Conservation (phyloP, 1,284 basidiomycete species). For the Mycosarcoma mackinlayi region DNA sequence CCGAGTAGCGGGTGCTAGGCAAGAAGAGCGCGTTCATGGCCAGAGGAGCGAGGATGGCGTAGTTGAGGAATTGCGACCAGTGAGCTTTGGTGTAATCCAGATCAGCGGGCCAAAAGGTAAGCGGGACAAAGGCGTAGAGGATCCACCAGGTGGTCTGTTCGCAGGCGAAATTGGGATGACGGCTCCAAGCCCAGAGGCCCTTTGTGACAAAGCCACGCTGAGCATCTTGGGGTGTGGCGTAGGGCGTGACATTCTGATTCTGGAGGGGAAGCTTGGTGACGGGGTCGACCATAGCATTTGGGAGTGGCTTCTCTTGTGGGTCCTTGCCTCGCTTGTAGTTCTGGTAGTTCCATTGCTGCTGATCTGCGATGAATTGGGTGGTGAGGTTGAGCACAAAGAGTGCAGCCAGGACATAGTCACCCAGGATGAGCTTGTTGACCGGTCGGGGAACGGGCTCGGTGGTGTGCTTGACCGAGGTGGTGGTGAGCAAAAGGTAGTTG, state of each 20-base stretch:
- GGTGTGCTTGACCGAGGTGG: slow-evolving; percentile 64
- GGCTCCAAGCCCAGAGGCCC: slow-evolving; percentile 84
- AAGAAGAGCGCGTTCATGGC: slow-evolving; percentile 60
- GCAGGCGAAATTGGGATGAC: slow-evolving; percentile 91
- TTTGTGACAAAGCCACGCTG: slow-evolving; percentile 84
- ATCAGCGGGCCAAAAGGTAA: slow-evolving; percentile 72
- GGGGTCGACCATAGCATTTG: slow-evolving; percentile 26
- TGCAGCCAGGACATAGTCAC: slow-evolving; percentile 77
- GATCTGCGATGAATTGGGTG: slow-evolving; percentile 84
- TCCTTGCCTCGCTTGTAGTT: slow-evolving; percentile 76
- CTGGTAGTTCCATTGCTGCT: slow-evolving; percentile 86
- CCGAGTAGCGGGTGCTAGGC: slow-evolving; percentile 78
- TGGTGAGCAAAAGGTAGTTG: slow-evolving; percentile 72
- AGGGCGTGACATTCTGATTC: slow-evolving; percentile 30
- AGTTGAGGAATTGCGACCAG: slow-evolving; percentile 63
- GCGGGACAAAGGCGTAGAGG: slow-evolving; percentile 67
- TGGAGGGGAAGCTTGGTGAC: slow-evolving; percentile 29
- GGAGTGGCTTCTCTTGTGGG: slow-evolving; percentile 38
- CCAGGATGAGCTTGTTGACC: slow-evolving; percentile 71
- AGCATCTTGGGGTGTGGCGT: slow-evolving; percentile 71
- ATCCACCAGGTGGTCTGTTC: slow-evolving; percentile 88
- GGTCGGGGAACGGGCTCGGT: slow-evolving; percentile 69
- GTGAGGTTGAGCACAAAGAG: slow-evolving; percentile 75
- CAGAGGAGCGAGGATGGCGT: slow-evolving; percentile 54
- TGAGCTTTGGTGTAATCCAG: slow-evolving; percentile 52